Base-by-base conservation (phyloP, 1,284 basidiomycete genomes). In the Pseudozyma pruni region DNA sequence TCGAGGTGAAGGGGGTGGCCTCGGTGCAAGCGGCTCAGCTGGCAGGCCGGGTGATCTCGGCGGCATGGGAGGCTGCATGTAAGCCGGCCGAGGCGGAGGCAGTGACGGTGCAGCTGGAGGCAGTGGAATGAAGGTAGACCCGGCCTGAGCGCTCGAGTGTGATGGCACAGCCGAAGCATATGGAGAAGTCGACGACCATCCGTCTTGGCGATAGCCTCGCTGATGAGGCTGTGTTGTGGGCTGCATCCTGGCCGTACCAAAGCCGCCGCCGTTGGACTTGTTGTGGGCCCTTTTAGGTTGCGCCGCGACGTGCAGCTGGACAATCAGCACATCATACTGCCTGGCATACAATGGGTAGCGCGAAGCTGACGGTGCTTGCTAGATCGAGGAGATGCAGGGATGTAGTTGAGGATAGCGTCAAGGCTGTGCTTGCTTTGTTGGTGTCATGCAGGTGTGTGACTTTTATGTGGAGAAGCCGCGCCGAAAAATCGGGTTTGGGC, bases 61-160 rank as follows among this genome's bases (percentile, higher is more conserved):
- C 9, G 29, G 40, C 31, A 40, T 20, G 32, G 50, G 23, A 19
- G 45, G 14, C 3, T 37, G 17, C 17, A n/a, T n/a, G 22, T n/a
- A 25, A 8, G 35, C 11, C 17, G 48, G 34, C 17, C 39, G 60
- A 19, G 42, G n/a, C 4, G 53, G 53, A 22, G 60, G 53, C 48
- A 56, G 44, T 31, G 48, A 35, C 8, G 60, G 60, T 17, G 60
- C 60, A 38, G 32, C 41, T 34, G 43, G 4, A 33, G 60, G 53
- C 19, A 56, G 27, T 9, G 53, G 44, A 16, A 56, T 29, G 40
- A 47, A 56, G 2, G 48, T 27, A 8, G 34, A 45, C 13, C 23
- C n/a, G 4, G 33, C 14, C 6, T 29, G 11, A 11, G 7, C 11
- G 27, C 11, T 29, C 27, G n/a, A n/a, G 2, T 47, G 43, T 38